Conservation (phyloP, 306 rosid genomes). For the Arachis stenosperma region DNA sequence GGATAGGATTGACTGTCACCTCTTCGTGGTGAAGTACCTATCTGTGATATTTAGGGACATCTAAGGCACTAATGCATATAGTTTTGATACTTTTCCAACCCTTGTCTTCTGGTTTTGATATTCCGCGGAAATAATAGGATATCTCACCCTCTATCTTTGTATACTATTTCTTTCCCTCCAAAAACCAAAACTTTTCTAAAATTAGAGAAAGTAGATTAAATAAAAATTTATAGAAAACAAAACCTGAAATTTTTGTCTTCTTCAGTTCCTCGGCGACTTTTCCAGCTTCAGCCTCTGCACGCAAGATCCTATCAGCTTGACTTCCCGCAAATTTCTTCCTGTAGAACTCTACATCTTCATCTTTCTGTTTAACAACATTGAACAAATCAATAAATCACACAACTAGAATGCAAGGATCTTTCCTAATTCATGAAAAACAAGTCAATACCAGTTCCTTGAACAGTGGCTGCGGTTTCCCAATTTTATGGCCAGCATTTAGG, state of each 20-base stretch:
- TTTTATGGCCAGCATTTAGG: constrained; percentile 76
- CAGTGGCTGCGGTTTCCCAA: constrained; percentile 86
- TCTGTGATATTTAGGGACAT: constrained; percentile 7
- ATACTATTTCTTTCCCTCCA: background rate
- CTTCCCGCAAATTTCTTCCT: constrained; percentile 87
- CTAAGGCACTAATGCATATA: background rate
- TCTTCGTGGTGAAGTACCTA: constrained; percentile 1
- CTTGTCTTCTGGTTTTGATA: constrained; percentile 21
- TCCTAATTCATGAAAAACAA: constrained; percentile 13
- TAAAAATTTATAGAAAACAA: background rate
- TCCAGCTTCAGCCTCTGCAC: constrained; percentile 87
- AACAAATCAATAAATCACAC: constrained; percentile 29
- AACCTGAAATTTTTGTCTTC: constrained; percentile 80
- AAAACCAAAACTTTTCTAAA: constrained; percentile 6
- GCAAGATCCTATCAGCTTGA: constrained; percentile 82
- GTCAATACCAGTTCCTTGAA: constrained; percentile 83
- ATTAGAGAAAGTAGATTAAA: constrained; percentile 7
- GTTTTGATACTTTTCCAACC: background rate
- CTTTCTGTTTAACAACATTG: constrained; percentile 60
- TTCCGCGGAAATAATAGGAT: constrained; percentile 25
- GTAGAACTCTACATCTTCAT: constrained; percentile 77
- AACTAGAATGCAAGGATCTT: background rate
- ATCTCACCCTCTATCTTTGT: background rate
- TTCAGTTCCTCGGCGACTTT: constrained; percentile 70
- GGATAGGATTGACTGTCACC: background rate